Percentiles rank a stretch among this genome's conserved stretches.
Conservation (phyloP, 129 eudicot genomes). For the Scalesia atractyloides region DNA sequence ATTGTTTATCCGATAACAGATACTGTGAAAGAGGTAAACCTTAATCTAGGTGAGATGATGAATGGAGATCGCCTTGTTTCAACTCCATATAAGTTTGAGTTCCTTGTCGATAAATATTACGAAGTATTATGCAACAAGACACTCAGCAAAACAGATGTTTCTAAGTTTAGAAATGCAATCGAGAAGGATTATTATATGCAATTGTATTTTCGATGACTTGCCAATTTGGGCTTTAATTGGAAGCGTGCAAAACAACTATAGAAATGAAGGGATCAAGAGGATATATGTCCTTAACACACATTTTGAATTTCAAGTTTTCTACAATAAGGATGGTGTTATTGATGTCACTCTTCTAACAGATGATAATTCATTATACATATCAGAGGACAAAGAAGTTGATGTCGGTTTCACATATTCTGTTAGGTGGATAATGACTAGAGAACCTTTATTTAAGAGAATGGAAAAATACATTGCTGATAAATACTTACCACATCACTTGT, state of each 20-base stretch:
- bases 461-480: conserved; percentile 42
- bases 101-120: conserved; percentile 38
- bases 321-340: conserved; percentile 59
- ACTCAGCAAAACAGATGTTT: conserved; percentile 46
- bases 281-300: conserved; percentile 38
- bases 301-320: conserved; percentile 46
- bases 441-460: conserved; percentile 64
- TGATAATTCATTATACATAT: conserved; percentile 30
- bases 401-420: conserved; percentile 55
- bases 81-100: conserved; percentile 42
- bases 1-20: conserved; percentile 24
- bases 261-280: conserved; percentile 25
- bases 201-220: conserved; percentile 73
- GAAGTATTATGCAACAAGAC: conserved; percentile 52
- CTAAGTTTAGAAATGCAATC: conserved; percentile 37
- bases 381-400: conserved; percentile 55
- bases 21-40: conserved; percentile 37
- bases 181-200: conserved; percentile 56
- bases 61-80: conserved; percentile 50
- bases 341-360: conserved; percentile 36
- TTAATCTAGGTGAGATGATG: conserved; percentile 48
- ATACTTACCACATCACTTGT: conserved; percentile 48
- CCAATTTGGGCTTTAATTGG: conserved; percentile 78
- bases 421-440: conserved; percentile 50
- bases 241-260: conserved; percentile 17